Percentiles rank a stretch among this genome's conserved stretches.
Conservation (phyloP, 768 basidiomycete species). For the Boletus rubroflammeus region DNA sequence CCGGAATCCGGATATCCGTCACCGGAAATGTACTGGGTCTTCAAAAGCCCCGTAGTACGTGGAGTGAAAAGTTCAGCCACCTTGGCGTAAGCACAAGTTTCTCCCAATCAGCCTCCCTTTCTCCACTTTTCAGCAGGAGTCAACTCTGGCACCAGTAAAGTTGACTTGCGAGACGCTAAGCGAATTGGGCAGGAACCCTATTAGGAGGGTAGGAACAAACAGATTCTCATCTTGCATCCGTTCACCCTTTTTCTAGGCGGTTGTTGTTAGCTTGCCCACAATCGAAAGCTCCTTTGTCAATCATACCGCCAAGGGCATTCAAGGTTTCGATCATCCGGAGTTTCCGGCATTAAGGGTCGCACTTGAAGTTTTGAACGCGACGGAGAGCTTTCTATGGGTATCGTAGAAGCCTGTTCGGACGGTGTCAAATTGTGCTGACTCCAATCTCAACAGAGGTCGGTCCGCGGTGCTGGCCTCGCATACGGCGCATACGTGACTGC, state of each 20-base stretch:
- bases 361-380: constrained; percentile 82
- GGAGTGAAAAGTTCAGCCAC: constrained; percentile 65
- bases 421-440: constrained; percentile 6
- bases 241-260: constrained; percentile 47
- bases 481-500: constrained; percentile 80
- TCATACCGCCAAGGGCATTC: constrained; percentile 74
- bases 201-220: constrained; percentile 52
- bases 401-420: constrained; percentile 2
- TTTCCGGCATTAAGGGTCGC: constrained; percentile 85
- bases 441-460: constrained; percentile 58
- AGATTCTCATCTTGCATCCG: neutral
- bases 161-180: constrained; percentile 68
- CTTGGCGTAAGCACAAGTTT: constrained; percentile 50
- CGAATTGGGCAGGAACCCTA: constrained; percentile 67
- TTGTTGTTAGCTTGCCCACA: constrained; percentile 85
- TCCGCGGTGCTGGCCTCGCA: constrained; percentile 92
- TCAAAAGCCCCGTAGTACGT: constrained; percentile 66
- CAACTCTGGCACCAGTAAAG: constrained; percentile 61
- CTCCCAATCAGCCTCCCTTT: neutral
- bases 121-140: constrained; percentile 36
- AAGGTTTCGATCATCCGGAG: constrained; percentile 78
- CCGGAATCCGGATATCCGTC: constrained; percentile 83
- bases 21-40: constrained; percentile 80
- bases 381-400: constrained; percentile 95
- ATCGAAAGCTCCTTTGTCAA: constrained; percentile 90